Evolutionary conservation across 805 yeast genomes (phyloP).

Genomic region (Torulaspora franciscae): DNA sequence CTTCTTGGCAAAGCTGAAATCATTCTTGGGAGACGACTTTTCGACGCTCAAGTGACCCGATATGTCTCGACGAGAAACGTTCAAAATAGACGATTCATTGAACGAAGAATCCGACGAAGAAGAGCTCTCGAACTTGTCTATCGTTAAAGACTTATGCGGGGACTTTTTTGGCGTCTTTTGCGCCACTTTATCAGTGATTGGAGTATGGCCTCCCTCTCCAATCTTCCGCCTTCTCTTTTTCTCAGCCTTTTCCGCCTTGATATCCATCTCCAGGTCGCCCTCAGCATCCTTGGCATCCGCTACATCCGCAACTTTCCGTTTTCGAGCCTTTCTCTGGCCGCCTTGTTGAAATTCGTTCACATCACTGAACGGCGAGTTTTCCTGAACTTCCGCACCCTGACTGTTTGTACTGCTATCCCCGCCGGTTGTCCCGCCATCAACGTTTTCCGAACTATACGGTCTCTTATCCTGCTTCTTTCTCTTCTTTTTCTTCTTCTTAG

Average conservation of each 20-base stretch:
- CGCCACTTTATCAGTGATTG: conserved; percentile 26
- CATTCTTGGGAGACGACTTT: conserved; percentile 5
- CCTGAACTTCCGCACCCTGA: neutral
- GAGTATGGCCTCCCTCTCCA: conserved; percentile 17
- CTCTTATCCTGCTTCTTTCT: conserved; percentile 16
- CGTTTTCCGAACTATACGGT: conserved; percentile 6
- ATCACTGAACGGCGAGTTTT: conserved; percentile 9
- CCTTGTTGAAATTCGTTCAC: conserved; percentile 15
- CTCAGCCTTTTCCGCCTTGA: conserved; percentile 1
- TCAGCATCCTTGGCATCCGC: conserved; percentile 10
- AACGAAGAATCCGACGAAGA: conserved; percentile 18
- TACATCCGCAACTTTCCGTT: conserved; percentile 8
- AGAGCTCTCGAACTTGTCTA: conserved; percentile 25
- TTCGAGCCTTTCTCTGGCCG: conserved; percentile 4
- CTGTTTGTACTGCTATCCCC: neutral
- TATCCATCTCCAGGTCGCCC: conserved; percentile 7
- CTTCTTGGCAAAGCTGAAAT: conserved; percentile 26
- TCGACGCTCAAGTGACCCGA: conserved; percentile 1
- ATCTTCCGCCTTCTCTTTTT: conserved; percentile 15
- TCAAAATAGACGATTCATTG: conserved; percentile 7
- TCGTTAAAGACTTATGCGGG: conserved; percentile 21
- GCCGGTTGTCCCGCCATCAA: conserved; percentile 9
- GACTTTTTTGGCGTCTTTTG: conserved; percentile 24
- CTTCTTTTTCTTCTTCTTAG: conserved; percentile 10
- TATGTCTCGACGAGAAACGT: conserved; percentile 6